Percentiles rank a stretch among this genome's conserved stretches.
Conservation (phyloP, 257 asterid genomes). For the Jacaranda copaia region DNA sequence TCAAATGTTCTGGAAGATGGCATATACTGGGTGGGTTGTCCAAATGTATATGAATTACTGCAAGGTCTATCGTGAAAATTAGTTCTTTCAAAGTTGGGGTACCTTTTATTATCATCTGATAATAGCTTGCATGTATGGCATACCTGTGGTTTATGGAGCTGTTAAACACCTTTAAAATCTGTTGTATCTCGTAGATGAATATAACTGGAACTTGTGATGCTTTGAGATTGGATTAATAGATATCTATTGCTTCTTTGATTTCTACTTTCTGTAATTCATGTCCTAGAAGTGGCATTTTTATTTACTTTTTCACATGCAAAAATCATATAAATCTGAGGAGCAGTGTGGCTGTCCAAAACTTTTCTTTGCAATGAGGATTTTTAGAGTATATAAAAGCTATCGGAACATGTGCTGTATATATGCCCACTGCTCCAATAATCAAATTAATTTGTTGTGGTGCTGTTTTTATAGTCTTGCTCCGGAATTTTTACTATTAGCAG, state of each 20-base stretch:
- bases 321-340: too few relatives aligned
- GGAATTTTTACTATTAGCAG: background rate
- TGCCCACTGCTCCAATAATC: too few relatives aligned
- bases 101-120: conserved; percentile 19
- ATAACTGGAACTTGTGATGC: conserved; percentile 25
- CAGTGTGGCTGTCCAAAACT: too few relatives aligned
- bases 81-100: conserved; percentile 14
- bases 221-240: conserved; percentile 18
- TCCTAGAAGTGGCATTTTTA: too few relatives aligned
- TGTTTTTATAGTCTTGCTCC: too few relatives aligned
- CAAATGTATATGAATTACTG: conserved; percentile 34
- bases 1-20: conserved; percentile 45
- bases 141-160: background rate
- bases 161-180: conserved; percentile 19
- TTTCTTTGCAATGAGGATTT: too few relatives aligned
- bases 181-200: conserved; percentile 6
- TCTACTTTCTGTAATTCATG: too few relatives aligned
- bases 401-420: too few relatives aligned
- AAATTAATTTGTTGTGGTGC: too few relatives aligned
- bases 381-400: too few relatives aligned
- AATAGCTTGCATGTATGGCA: conserved; percentile 18
- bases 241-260: background rate
- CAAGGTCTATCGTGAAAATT: conserved; percentile 8
- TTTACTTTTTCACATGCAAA: too few relatives aligned
- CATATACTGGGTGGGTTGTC: conserved; percentile 56